These are phyloP conservation scores for Chlorella sp. DNA, from an alignment of 139 green algal species.

Conservation along the genomic window DNA sequence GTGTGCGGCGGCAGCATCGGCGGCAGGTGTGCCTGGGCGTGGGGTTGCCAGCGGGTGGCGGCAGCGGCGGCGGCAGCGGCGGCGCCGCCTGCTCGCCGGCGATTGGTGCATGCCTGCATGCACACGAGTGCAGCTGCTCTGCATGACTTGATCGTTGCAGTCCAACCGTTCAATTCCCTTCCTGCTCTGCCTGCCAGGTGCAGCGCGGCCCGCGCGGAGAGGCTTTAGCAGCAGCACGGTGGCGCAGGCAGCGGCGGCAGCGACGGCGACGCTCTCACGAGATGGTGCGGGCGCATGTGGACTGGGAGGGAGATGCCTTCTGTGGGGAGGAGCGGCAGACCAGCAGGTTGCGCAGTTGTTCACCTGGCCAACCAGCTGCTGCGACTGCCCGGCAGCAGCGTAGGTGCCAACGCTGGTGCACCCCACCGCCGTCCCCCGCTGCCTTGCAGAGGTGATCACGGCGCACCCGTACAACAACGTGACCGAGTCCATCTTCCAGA, in stretches of 20 bases:
- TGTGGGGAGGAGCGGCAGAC: too few species aligned
- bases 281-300: background rate
- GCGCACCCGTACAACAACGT: slow-evolving; percentile 95
- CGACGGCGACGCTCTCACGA: background rate
- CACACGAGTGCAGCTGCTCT: background rate
- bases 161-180: too few species aligned
- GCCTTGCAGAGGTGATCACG: slow-evolving; percentile 78
- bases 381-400: too few species aligned
- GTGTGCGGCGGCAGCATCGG: background rate
- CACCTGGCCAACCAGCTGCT: too few species aligned
- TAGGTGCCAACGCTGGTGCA: too few species aligned
- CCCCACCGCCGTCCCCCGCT: background rate
- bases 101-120: background rate
- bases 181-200: background rate
- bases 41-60: background rate
- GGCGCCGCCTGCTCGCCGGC: background rate
- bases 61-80: background rate
- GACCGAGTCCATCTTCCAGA: slow-evolving; percentile 95
- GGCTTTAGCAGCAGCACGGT: background rate
- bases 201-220: background rate
- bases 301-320: too few species aligned
- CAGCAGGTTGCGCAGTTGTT: too few species aligned
- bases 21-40: background rate
- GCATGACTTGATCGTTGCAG: background rate
- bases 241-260: slow-evolving; percentile 13